Evolutionary conservation across 805 yeast genomes (phyloP), one percentile per base, ranked within the genome.

Genomic region (Kazachstania viticola): DNA sequence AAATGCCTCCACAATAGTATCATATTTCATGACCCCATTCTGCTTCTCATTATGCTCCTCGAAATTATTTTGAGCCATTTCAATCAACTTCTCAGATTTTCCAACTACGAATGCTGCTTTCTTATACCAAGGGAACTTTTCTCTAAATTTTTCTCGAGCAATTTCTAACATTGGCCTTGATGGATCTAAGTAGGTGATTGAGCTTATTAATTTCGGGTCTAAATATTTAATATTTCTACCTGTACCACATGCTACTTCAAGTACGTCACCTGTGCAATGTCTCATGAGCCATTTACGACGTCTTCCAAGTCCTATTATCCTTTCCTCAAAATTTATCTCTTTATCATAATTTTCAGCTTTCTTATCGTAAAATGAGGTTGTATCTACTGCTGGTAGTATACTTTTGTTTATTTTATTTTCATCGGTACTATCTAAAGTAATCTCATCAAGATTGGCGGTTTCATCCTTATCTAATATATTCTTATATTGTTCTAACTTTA

Each of bases 161-260:
- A 77, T 67, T 42, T 79, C 81, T 61, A 91, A 75, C 98, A 91
- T 91, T 36, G 78, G 74, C 28, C 64, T 53, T 0, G 96, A 80
- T 1, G 95, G 70, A 54, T 91, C 98, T 29, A 87, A 58, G 45
- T 81, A 83, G 0, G 97, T 88, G 24, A 83, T 69, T 0, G 95
- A 79, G 29, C 69, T 65, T 19, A 88, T 60, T 17, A 62, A 51
- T 2, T 69, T 64, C 14, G 75, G 69, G 32, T 76, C 68, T 44
- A 84, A 58, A 51, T 78, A 87, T 29, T 78, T 75, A 35, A 88
- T 69, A 51, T 91, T 91, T 56, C 97, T 69, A 5, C 98, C 97
- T 0, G 98, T 91, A 36, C 98, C 98, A 50, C 94, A 82, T 0
- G 96, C 79, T 9, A 88, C 91, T 56, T 91, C 98, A 35, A 91